Percentiles rank a stretch among this genome's conserved stretches.
phyloP scores from a whole-genome alignment of 352 stramenopile genomes.

The Phytophthora pluvialis region DNA sequence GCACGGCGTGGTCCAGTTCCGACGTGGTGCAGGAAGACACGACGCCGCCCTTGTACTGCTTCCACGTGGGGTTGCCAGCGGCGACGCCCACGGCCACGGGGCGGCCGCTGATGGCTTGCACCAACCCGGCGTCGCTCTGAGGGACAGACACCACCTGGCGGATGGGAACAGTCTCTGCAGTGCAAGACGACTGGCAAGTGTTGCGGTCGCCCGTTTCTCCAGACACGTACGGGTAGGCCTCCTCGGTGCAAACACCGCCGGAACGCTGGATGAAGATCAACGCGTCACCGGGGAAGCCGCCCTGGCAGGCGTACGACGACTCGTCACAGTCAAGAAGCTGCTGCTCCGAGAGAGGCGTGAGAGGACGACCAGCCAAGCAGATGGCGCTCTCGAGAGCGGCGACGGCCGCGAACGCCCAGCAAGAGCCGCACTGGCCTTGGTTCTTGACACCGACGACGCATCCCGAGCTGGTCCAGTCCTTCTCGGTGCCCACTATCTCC shows the following conservation, averaged over 20 bases:
- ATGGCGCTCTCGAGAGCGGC: conserved; percentile 92
- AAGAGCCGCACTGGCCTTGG: conserved; percentile 97
- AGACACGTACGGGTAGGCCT: conserved; percentile 85
- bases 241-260: conserved; percentile 81
- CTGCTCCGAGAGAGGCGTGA: conserved; percentile 92
- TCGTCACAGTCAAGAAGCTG: conserved; percentile 93
- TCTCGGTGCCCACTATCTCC: conserved; percentile 19
- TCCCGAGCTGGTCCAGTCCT: conserved; percentile 69
- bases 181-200: conserved; percentile 49
- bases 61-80: conserved; percentile 94
- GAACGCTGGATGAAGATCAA: conserved; percentile 88
- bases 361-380: conserved; percentile 71
- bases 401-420: conserved; percentile 97
- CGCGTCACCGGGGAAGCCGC: conserved; percentile 89
- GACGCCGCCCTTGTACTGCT: conserved; percentile 97
- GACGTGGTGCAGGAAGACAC: conserved; percentile 78
- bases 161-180: conserved; percentile 39
- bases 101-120: conserved; percentile 87
- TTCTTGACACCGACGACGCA: conserved; percentile 91
- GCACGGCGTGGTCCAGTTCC: conserved; percentile 97
- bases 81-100: conserved; percentile 96
- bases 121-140: conserved; percentile 81
- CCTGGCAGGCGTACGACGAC: conserved; percentile 87
- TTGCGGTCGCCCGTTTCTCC: conserved; percentile 41
- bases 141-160: conserved; percentile 61